A percentile compares a stretch with the other conserved stretches of the same genome.
Conservation (phyloP, 176 grass and related monocot genomes). For the Zoysia japonica region DNA sequence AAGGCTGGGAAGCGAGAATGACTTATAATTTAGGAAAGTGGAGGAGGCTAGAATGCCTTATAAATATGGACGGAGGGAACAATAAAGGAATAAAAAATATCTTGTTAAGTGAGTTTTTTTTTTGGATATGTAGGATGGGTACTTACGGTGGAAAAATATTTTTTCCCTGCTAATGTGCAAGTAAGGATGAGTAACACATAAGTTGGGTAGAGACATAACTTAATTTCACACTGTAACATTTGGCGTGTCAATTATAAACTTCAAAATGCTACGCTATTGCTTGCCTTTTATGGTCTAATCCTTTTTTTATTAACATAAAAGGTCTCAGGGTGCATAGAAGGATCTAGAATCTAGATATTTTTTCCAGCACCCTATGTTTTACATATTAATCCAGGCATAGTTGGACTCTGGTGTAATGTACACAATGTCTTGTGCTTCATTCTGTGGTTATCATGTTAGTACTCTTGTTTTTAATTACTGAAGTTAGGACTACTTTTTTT, state of each 20-base stretch:
- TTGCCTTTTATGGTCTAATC: too few relatives aligned
- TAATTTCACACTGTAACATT: background rate
- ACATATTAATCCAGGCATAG: background rate
- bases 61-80: too few relatives aligned
- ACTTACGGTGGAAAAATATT: background rate
- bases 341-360: background rate
- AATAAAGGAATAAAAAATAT: background rate
- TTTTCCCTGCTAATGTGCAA: background rate
- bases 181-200: background rate
- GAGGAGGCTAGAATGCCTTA: too few relatives aligned
- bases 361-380: background rate
- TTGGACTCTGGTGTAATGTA: background rate
- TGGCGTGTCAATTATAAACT: background rate
- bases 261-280: background rate
- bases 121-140: background rate
- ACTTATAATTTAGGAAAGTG: too few relatives aligned
- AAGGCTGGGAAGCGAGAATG: too few relatives aligned
- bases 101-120: background rate
- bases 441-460: background rate
- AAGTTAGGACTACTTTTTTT: too few relatives aligned
- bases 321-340: background rate
- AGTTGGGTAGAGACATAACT: background rate
- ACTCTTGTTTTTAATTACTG: background rate
- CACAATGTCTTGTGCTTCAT: background rate
- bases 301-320: background rate